Conservation (phyloP, 345 rosid species). For the Populus tremula region DNA sequence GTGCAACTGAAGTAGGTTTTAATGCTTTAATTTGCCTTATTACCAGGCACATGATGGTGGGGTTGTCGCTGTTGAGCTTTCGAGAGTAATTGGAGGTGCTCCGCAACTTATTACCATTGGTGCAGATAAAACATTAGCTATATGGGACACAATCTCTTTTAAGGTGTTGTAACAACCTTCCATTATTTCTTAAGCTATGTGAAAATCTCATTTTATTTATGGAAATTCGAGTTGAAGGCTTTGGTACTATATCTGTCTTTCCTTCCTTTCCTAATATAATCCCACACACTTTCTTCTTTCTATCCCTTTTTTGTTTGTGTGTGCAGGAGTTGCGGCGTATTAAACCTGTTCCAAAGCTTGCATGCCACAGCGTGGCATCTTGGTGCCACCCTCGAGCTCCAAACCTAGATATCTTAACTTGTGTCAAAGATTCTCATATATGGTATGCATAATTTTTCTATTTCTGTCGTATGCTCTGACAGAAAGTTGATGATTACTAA, state of each 20-base stretch:
- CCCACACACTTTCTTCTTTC: not conserved
- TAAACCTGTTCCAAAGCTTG: slow-evolving; percentile 91
- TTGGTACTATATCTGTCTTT: not conserved
- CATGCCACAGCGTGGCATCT: slow-evolving; percentile 97
- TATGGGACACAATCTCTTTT: slow-evolving; percentile 97
- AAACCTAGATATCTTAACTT: slow-evolving; percentile 88
- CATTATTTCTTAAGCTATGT: not conserved
- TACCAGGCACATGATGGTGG: slow-evolving; percentile 98
- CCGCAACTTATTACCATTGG: slow-evolving; percentile 96
- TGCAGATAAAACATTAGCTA: slow-evolving; percentile 94
- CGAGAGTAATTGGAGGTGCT: slow-evolving; percentile 92
- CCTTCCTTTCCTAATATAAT: not conserved
- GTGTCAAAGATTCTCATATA: slow-evolving; percentile 97
- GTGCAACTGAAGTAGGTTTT: not conserved
- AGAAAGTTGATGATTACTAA: too few species aligned
- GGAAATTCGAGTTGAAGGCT: slow-evolving; percentile 4
- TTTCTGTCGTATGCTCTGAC: not conserved
- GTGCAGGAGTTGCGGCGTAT: slow-evolving; percentile 88
- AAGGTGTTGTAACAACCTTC: slow-evolving; percentile 51
- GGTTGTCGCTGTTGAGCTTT: slow-evolving; percentile 87
- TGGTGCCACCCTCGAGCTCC: slow-evolving; percentile 99
- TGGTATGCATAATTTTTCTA: slow-evolving; percentile 47
- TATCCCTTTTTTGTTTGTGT: not conserved
- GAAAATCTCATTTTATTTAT: slow-evolving; percentile 4
- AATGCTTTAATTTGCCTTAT: not conserved